These are phyloP conservation scores for Sugiyamaella americana DNA, from an alignment of 805 yeast genomes.

Conservation along the genomic window DNA sequence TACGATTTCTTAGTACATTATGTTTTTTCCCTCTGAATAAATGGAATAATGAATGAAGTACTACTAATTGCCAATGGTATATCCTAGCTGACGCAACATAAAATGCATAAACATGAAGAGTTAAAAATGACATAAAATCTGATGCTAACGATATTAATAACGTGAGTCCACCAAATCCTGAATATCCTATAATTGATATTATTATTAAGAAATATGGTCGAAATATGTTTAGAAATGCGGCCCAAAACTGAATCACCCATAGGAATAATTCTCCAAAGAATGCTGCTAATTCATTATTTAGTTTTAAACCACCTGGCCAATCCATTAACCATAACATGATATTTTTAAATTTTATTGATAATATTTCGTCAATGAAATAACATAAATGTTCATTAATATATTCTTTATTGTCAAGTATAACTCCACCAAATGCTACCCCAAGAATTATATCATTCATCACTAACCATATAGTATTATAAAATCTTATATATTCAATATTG, in stretches of 20 bases:
- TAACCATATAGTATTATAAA: slow-evolving; percentile 86
- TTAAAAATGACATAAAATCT: slow-evolving; percentile 57
- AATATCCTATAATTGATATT: slow-evolving; percentile 32
- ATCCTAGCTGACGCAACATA: slow-evolving; percentile 74
- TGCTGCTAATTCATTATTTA: slow-evolving; percentile 76
- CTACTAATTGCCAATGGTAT: slow-evolving; percentile 65
- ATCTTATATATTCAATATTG: slow-evolving; percentile 48
- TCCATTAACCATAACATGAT: slow-evolving; percentile 70
- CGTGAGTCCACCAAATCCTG: slow-evolving; percentile 57
- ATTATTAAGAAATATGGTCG: slow-evolving; percentile 33
- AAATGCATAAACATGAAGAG: slow-evolving; percentile 70
- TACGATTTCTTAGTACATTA: slow-evolving; percentile 75
- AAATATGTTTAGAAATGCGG: slow-evolving; percentile 19
- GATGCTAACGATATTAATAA: slow-evolving; percentile 58
- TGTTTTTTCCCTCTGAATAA: slow-evolving; percentile 85
- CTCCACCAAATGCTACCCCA: slow-evolving; percentile 56
- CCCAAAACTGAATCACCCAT: slow-evolving; percentile 79
- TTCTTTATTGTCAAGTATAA: slow-evolving; percentile 37
- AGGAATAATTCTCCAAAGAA: slow-evolving; percentile 81
- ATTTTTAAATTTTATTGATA: slow-evolving; percentile 42
- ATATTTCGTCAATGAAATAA: slow-evolving; percentile 34
- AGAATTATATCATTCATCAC: slow-evolving; percentile 73
- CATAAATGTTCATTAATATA: slow-evolving; percentile 23
- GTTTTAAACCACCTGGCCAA: slow-evolving; percentile 90
- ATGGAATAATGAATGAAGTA: slow-evolving; percentile 68